A percentile compares a stretch with the other conserved stretches of the same genome.
Evolutionary conservation across 352 stramenopile genomes (phyloP).

Genomic region (Pythium phragmiticola): DNA sequence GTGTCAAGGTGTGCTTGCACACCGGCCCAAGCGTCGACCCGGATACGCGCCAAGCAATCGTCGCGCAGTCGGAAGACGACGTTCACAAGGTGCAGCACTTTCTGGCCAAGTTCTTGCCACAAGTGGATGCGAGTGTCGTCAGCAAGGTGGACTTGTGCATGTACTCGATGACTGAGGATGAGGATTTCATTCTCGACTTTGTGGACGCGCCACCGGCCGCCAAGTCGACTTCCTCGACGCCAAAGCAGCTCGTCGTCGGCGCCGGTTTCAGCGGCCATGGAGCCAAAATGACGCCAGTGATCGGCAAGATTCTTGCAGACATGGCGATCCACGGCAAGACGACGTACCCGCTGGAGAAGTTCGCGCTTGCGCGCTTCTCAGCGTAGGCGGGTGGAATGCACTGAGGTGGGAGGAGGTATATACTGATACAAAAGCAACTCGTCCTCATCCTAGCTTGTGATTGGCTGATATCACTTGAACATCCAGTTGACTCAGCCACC

Average conservation of each 20-base stretch:
- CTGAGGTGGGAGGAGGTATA: neutral
- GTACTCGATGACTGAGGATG: conserved; percentile 81
- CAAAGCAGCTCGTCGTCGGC: conserved; percentile 62
- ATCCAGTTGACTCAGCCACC: neutral
- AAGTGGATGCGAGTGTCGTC: conserved; percentile 42
- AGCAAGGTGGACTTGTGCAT: conserved; percentile 67
- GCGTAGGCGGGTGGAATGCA: conserved; percentile 1
- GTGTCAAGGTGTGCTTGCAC: conserved; percentile 79
- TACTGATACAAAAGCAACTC: conserved; percentile 7
- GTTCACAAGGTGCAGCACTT: conserved; percentile 34
- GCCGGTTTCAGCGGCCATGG: conserved; percentile 82
- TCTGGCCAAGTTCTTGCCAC: conserved; percentile 44
- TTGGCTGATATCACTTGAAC: conserved; percentile 18
- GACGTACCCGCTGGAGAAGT: conserved; percentile 39
- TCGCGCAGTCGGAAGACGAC: conserved; percentile 30
- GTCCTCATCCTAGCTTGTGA: conserved; percentile 2
- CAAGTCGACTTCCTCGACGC: conserved; percentile 2
- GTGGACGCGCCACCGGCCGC: conserved; percentile 20
- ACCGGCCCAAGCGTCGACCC: conserved; percentile 45
- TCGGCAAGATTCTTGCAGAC: conserved; percentile 77
- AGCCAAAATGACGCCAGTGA: conserved; percentile 83
- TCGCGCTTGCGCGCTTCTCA: conserved; percentile 9
- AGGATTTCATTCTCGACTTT: conserved; percentile 76
- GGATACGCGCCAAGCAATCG: conserved; percentile 36
- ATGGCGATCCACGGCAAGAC: conserved; percentile 54